Evolutionary conservation across 2,329 filamentous ascomycete species (phyloP), one percentile per base, ranked within the genome.

Genomic region (Fusarium sp.): DNA sequence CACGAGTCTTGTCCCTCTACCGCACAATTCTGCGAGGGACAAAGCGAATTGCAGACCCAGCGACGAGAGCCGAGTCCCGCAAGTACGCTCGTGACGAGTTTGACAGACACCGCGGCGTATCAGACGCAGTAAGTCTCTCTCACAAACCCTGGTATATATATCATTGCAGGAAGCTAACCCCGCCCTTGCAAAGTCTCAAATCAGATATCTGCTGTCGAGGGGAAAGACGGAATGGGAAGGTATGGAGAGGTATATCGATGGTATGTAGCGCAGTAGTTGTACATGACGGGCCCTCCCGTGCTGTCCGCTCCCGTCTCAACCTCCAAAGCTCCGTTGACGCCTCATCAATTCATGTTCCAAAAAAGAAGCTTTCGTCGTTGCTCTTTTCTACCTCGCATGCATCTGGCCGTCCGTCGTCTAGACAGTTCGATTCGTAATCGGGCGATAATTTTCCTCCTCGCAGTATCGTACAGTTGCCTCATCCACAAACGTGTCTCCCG

Each of bases 141-240:
- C 11, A 22, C 6, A 20, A 9, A n/a, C 5, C 25, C 18, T 13
- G 13, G 20, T 22, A 14, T 42, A 27, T 27, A 47, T 22, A 56
- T 14, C 45, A 56, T 11, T 5, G 18, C 6, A 42, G 42, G 18
- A n/a, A 14, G 38, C 65, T 78, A n/a, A 76, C 63, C 62, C 61
- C 27, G 25, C 14, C 14, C 11, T 31, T 25, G 2, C 14, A 69
- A 40, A 91, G 89, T 81, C 83, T 73, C 90, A 92, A 76, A 90
- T 92, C 73, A 86, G 88, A 66, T 92, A 92, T 79, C 85, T 92
- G 40, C 80, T 92, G 67, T 91, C 90, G 11, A 91, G 88, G 5
- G 91, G 91, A 63, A 92, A 91, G 82, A 90, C 89, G 29, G 88
- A 92, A 78, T 92, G 90, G 90, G 89, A 92, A 76, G 85, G 81